Percentiles rank a stretch among this genome's conserved stretches.
Evolutionary conservation across 495 filamentous ascomycete species (phyloP).

Genomic region (Acidiella bohemica): DNA sequence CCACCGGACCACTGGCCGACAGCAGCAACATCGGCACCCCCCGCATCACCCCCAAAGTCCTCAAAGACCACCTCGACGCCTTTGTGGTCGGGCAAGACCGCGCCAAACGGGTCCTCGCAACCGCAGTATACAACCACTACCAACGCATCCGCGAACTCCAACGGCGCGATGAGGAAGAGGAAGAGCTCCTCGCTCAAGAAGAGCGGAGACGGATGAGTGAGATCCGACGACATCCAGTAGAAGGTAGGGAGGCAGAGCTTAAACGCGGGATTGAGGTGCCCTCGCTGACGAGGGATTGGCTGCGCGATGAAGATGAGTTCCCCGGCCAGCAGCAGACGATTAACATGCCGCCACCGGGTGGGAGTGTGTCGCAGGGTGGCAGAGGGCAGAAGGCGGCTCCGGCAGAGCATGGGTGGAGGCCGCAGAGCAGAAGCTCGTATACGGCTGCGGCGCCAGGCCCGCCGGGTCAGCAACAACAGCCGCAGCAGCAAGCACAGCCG

Average conservation of each 20-base stretch:
- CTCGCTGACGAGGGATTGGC: conserved; percentile 16
- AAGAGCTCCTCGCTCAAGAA: conserved; percentile 45
- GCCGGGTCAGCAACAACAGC: not conserved
- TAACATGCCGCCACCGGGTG: conserved; percentile 21
- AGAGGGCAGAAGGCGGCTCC: not conserved
- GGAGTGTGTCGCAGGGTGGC: not conserved
- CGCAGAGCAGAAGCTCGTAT: no score
- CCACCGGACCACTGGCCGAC: conserved; percentile 24
- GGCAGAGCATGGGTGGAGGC: not conserved
- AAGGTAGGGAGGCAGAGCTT: conserved; percentile 35
- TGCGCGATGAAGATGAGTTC: conserved; percentile 53
- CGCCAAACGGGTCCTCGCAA: conserved; percentile 88
- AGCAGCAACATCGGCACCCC: conserved; percentile 22
- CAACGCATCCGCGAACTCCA: conserved; percentile 68
- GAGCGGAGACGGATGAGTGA: conserved; percentile 31
- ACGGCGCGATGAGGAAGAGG: conserved; percentile 64
- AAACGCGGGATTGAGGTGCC: conserved; percentile 13
- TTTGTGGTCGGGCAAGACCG: conserved; percentile 93
- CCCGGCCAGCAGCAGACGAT: conserved; percentile 56
- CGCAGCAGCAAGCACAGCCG: conserved; percentile 21
- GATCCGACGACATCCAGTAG: conserved; percentile 30
- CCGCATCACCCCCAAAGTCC: conserved; percentile 55
- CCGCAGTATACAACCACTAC: conserved; percentile 96
- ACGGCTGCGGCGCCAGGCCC: not conserved
- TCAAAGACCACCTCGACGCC: conserved; percentile 87